Evolutionary conservation across 305 asterid genomes (phyloP), one percentile per base, ranked within the genome.

Genomic region (Fraxinus dipetala): DNA sequence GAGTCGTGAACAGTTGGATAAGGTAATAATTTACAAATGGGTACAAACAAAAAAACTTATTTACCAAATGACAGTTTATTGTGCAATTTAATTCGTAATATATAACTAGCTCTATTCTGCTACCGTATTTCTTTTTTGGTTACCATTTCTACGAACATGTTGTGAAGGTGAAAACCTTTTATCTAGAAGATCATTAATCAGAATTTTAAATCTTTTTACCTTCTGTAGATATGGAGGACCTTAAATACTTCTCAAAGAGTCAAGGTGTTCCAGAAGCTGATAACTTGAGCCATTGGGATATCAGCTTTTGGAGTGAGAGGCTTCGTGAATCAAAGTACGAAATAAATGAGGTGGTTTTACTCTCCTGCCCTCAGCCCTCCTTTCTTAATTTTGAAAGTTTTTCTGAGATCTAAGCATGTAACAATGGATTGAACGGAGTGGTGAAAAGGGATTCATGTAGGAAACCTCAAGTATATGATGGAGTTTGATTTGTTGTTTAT

Each of bases 251-350:
- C 63, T 83, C 97, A 36, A 94, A 93, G 88, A 89, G 83, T 87
- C 96, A 92, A 90, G 97, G 94, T 84, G 94, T 96, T 81, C 87
- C 90, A 69, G 99, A 96, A 88, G 98, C 97, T 80, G 96, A 92
- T 87, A 77, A 83, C 88, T 84, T 95, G 80, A 91, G 84, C 83
- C 91, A 95, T 80, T 95, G 99, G 99, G 99, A 95, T 79, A 82
- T 84, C 80, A 82, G 85, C 86, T 95, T 93, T 80, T 95, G 99
- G 99, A 94, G 98, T 84, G 98, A 95, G 91, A 94, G 99, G 89
- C 97, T 95, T 72, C 96, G 97, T 76, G 99, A 95, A 88, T 87
- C 97, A 0, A 94, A 93, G 87, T 95, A 93, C 54, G 98, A 95
- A 82, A 89, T 95, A 84, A 94, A 94, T 82, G 99, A 95, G 99